Base-by-base conservation (phyloP, 805 yeast genomes). In the Candida verbasci region DNA sequence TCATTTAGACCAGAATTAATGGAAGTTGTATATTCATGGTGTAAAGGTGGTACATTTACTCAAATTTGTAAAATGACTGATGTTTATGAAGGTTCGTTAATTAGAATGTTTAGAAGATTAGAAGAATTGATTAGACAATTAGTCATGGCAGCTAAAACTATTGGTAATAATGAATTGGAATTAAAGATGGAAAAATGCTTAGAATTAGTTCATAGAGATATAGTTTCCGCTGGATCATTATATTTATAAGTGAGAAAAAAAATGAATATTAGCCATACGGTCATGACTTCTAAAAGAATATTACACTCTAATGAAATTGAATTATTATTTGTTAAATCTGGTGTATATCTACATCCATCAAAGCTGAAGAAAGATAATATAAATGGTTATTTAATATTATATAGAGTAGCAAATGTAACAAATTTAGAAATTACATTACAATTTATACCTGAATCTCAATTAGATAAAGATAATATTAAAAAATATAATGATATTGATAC, bases 11-110 rank as follows among this genome's bases (percentile, higher is more conserved):
- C 88, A 14, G 96, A 93, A 55, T 71, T 93, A 43, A 91, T 93
- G 97, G 97, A 89, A 57, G 97, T 93, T 35, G 96, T 93, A 1
- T 87, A 68, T 59, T 85, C 91, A 32, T 93, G 99, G 99, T 87
- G 96, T 59, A 82, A 83, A 55, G 97, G 97, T 14, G 96, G 96
- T 6, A 69, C 93, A 0, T 93, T 93, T 60, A 91, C 97, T 0
- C 96, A 91, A 57, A 91, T 93, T 44, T 91, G 97, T 67, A 91
- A 91, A 60, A 88, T 93, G 96, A 93, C 98, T 0, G 98, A 93
- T 55, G 97, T 93, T 29, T 93, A 91, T 49, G 99, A 93, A 66
- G 99, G 99, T 28, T 83, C 95, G 16, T 72, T 93, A 54, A 91
- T 93, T 46, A 80, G 99, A 57, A 85, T 86, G 79, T 93, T 93